Base-by-base conservation (phyloP, 805 yeast genomes). In the Pichia gijzeniarum region DNA sequence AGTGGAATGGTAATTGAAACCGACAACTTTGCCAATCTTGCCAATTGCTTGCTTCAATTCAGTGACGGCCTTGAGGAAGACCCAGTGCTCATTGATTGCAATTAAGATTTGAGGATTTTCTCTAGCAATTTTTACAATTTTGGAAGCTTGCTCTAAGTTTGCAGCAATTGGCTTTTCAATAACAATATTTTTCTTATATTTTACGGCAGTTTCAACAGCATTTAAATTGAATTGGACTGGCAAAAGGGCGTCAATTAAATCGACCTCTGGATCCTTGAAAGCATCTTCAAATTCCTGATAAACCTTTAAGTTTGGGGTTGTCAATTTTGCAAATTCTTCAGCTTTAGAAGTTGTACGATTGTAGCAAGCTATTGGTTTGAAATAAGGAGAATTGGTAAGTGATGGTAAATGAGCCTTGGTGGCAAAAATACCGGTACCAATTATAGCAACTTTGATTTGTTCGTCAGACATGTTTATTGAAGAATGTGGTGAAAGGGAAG, bases 91-190 rank as follows among this genome's bases (percentile, higher is more conserved):
- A 58, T 85, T 81, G 42, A 91, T 72, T 45, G 79, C 73, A 42
- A 90, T 77, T 17, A 93, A 90, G 21, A 86, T 57, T 3, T 62
- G 54, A 25, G 78, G 78, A 16, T 90, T 70, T 8, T 71, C 57
- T 40, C 73, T 73, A 37, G 89, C 69, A 38, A 91, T 59, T 49
- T 77, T 63, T 35, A 90, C 96, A 47, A 91, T 77, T 63, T 85
- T 82, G 49, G 71, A 73, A 19, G 96, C 97, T 61, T 88, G 95
- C 10, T 71, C 76, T 56, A 91, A 63, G 49, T 76, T 81, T 34
- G 95, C 95, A 30, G 97, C 93, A 60, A 91, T 81, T 52, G 98
- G 98, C 68, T 91, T 91, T 63, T 91, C 98, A 57, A 91, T 65
- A 33, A 79, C 71, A 38, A 90, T 71, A 48, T 96, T 93, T 67